Evolutionary conservation across 345 rosid genomes (phyloP).

Genomic region (Eucalyptus polybractea): DNA sequence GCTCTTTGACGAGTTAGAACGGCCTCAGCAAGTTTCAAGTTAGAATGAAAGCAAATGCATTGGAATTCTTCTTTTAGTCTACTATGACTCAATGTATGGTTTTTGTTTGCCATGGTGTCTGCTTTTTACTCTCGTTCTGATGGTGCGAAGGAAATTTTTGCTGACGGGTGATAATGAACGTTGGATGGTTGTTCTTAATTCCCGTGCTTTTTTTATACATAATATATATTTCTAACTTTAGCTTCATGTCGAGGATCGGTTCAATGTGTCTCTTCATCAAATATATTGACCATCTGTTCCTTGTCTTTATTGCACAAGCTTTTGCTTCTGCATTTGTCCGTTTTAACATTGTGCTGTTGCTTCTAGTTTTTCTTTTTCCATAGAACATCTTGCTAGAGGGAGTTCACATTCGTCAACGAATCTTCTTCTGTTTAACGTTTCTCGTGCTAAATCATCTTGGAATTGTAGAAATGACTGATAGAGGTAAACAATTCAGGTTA

Average conservation of each 20-base stretch:
- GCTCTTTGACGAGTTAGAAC: background rate
- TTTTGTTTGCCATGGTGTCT: background rate
- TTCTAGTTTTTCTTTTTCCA: background rate
- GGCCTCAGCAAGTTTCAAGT: background rate
- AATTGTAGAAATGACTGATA: background rate
- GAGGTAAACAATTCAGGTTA: conserved; percentile 29
- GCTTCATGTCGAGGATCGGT: background rate
- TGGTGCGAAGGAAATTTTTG: background rate
- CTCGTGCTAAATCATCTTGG: background rate
- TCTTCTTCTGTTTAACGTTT: background rate
- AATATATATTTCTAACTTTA: background rate
- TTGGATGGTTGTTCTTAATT: background rate
- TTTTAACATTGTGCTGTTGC: background rate
- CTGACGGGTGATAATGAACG: background rate
- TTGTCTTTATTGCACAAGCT: background rate
- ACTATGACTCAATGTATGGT: background rate
- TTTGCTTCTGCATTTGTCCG: background rate
- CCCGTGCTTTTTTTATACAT: background rate
- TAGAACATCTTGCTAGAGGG: background rate
- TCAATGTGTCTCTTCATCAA: background rate
- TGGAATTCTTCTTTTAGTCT: background rate
- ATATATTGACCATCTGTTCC: background rate
- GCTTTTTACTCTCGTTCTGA: background rate
- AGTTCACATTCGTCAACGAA: background rate
- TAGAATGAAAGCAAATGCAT: background rate